These are phyloP conservation scores for Euryodendron excelsum DNA, from an alignment of 148 eudicot species.

Conservation along the genomic window DNA sequence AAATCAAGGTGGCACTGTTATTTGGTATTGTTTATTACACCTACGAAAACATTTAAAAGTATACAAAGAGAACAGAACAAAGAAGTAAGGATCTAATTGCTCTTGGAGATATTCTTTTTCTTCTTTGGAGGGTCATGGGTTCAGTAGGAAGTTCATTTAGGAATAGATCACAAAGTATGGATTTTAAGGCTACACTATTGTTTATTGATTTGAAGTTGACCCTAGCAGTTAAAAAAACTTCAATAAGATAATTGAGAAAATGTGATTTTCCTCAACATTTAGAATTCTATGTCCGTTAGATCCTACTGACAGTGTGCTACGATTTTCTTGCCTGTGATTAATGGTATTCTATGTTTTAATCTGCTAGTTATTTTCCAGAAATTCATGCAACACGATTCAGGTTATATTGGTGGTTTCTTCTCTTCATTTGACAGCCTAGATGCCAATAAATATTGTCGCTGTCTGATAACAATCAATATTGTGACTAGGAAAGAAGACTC, in stretches of 20 bases:
- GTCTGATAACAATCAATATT: neutral
- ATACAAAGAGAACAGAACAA: neutral
- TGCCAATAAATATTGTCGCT: neutral
- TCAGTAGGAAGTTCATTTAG: neutral
- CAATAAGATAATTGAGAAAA: neutral
- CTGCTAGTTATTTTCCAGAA: neutral
- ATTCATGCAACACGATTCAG: neutral
- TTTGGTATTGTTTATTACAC: neutral
- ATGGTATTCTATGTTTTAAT: neutral
- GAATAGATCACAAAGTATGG: neutral
- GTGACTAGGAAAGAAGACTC: slow-evolving; percentile 42
- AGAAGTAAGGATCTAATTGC: neutral
- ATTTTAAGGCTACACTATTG: neutral
- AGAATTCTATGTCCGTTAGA: neutral
- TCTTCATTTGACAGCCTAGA: neutral
- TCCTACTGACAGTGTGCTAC: neutral
- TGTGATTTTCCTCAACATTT: neutral
- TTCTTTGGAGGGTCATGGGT: neutral
- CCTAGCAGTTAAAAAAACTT: neutral
- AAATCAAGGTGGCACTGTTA: neutral
- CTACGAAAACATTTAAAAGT: neutral
- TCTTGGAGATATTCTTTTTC: neutral
- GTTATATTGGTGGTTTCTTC: neutral
- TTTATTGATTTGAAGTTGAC: neutral
- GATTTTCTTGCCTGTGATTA: neutral